Evolutionary conservation across 352 stramenopile species (phyloP).

Genomic region (Phytophthora melonis): DNA sequence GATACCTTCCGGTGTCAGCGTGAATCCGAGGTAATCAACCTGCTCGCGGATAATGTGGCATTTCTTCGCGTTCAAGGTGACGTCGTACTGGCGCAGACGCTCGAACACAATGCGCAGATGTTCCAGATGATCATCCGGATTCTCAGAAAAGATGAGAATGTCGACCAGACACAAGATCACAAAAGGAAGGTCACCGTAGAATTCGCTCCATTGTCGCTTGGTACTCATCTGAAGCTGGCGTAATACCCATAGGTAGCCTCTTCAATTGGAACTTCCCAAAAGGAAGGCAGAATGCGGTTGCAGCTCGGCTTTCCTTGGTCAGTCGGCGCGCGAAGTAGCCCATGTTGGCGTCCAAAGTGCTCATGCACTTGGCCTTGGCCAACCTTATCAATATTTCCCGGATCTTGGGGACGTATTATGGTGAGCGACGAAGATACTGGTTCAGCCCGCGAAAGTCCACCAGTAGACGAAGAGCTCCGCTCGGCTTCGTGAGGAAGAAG

Average conservation of each 20-base stretch:
- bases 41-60: too few species aligned
- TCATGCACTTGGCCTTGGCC: not conserved
- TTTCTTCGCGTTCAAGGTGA: too few species aligned
- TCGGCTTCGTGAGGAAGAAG: not conserved
- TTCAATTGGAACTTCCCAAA: conserved; percentile 12
- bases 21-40: too few species aligned
- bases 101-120: too few species aligned
- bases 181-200: too few species aligned
- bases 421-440: not conserved
- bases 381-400: not conserved
- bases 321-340: too few species aligned
- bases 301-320: too few species aligned
- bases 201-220: conserved; percentile 8
- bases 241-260: conserved; percentile 10
- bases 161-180: too few species aligned
- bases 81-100: too few species aligned
- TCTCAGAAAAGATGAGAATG: too few species aligned
- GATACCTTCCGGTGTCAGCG: too few species aligned
- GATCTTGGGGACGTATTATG: not conserved
- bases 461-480: not conserved
- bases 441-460: not conserved
- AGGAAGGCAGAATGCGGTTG: conserved; percentile 4
- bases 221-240: conserved; percentile 10
- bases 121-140: too few species aligned
- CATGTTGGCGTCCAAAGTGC: not conserved